phyloP scores from a whole-genome alignment of 768 basidiomycete species.

The Naganishia onofrii region DNA sequence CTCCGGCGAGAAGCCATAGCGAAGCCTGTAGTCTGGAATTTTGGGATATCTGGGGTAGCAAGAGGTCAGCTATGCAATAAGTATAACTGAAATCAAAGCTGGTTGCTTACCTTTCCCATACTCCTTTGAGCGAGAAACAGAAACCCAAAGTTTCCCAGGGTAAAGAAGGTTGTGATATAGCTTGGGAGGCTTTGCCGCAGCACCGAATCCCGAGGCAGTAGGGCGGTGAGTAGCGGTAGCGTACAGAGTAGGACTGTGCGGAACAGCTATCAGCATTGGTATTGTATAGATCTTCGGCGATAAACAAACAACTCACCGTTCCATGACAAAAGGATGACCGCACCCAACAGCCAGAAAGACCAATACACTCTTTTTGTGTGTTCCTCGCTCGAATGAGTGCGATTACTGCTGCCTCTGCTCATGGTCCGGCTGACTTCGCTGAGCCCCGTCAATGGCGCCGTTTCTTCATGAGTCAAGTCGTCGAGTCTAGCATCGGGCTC shows the following conservation, averaged over 20 bases:
- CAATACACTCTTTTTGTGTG: slow-evolving; percentile 38
- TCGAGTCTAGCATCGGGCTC: slow-evolving; percentile 4
- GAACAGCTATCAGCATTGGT: not conserved
- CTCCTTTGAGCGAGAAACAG: slow-evolving; percentile 65
- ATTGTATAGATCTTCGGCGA: not conserved
- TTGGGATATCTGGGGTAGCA: slow-evolving; percentile 47
- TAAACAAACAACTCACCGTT: slow-evolving; percentile 63
- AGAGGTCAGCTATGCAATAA: not conserved
- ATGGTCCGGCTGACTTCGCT: slow-evolving; percentile 24
- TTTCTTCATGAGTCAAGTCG: slow-evolving; percentile 4
- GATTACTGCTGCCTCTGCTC: slow-evolving; percentile 9
- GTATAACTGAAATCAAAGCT: not conserved
- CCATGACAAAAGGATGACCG: slow-evolving; percentile 80
- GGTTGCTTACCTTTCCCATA: slow-evolving; percentile 37
- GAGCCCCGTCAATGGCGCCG: not conserved
- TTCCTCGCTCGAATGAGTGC: not conserved
- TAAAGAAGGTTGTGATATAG: slow-evolving; percentile 64
- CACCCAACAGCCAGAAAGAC: slow-evolving; percentile 61
- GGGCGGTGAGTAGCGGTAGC: slow-evolving; percentile 72
- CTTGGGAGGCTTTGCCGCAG: slow-evolving; percentile 64
- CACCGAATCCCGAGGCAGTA: slow-evolving; percentile 61
- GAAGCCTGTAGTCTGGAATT: slow-evolving; percentile 36
- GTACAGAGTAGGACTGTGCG: slow-evolving; percentile 78
- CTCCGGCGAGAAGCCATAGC: slow-evolving; percentile 56
- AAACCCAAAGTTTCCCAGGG: slow-evolving; percentile 65